These are phyloP conservation scores for apple (Malus domestica) DNA, from an alignment of 306 rosid species.

Conservation along the genomic window DNA sequence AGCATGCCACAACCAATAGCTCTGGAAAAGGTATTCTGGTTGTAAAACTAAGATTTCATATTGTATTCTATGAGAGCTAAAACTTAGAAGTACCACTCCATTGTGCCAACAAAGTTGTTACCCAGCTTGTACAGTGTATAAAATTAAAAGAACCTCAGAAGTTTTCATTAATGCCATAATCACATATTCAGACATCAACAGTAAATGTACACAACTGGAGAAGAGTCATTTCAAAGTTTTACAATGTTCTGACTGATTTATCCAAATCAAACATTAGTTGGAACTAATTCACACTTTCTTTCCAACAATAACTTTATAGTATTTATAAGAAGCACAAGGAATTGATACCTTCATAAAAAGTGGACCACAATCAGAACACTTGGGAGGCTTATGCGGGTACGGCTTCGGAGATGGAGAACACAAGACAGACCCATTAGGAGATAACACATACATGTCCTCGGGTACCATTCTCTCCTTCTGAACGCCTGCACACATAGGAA, in stretches of 20 bases:
- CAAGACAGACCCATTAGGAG: conserved; percentile 60
- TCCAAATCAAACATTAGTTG: conserved; percentile 3
- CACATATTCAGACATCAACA: neutral
- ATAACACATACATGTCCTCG: conserved; percentile 81
- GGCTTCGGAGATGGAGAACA: conserved; percentile 77
- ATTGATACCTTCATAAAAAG: conserved; percentile 74
- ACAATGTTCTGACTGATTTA: neutral
- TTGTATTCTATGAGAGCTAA: neutral
- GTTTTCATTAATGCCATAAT: neutral
- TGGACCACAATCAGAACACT: conserved; percentile 83
- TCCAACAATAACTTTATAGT: neutral
- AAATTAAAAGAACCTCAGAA: neutral
- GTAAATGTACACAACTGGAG: neutral
- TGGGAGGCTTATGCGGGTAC: conserved; percentile 86
- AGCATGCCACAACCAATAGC: neutral
- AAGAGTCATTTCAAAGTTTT: neutral
- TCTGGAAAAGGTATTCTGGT: neutral
- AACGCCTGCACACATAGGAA: conserved; percentile 51
- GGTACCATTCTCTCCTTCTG: conserved; percentile 96
- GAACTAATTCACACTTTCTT: neutral
- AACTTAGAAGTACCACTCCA: neutral
- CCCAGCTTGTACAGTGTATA: neutral
- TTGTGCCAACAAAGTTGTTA: neutral
- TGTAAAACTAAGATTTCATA: neutral
- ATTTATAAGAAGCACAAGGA: conserved; percentile 2